Percentiles rank a stretch among this genome's conserved stretches.
phyloP scores from a whole-genome alignment of 345 rosid species.

The Trapa bicornis region DNA sequence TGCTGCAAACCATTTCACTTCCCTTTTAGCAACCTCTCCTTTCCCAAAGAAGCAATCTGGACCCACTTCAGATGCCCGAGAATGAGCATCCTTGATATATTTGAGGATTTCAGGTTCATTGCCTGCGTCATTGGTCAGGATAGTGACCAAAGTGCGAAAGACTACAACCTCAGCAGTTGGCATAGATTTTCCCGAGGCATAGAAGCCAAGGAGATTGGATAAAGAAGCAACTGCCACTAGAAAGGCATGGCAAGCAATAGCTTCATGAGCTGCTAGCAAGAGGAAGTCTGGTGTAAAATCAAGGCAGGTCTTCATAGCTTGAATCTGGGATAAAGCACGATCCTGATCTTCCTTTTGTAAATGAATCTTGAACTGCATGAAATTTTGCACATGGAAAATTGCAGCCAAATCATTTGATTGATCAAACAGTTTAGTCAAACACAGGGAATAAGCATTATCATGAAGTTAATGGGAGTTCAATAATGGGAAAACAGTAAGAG shows the following conservation, averaged over 20 bases:
- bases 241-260: conserved; percentile 73
- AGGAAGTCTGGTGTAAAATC: conserved; percentile 81
- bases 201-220: conserved; percentile 59
- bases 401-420: neutral
- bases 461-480: neutral
- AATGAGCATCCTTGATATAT: conserved; percentile 38
- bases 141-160: conserved; percentile 66
- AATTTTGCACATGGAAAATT: neutral
- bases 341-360: conserved; percentile 45
- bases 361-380: conserved; percentile 71
- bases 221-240: conserved; percentile 66
- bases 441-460: neutral
- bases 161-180: conserved; percentile 62
- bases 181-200: conserved; percentile 47
- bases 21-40: conserved; percentile 70
- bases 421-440: neutral
- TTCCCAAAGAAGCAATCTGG: conserved; percentile 57
- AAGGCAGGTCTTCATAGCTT: conserved; percentile 54
- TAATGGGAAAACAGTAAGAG: conserved; percentile 1
- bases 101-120: conserved; percentile 51
- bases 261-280: conserved; percentile 90
- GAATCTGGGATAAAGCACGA: conserved; percentile 63
- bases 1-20: conserved; percentile 73
- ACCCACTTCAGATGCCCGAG: conserved; percentile 58
- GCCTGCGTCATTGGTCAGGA: conserved; percentile 46